phyloP scores from a whole-genome alignment of 2,329 filamentous ascomycete genomes.

The Neopestalotiopsis sp. region DNA sequence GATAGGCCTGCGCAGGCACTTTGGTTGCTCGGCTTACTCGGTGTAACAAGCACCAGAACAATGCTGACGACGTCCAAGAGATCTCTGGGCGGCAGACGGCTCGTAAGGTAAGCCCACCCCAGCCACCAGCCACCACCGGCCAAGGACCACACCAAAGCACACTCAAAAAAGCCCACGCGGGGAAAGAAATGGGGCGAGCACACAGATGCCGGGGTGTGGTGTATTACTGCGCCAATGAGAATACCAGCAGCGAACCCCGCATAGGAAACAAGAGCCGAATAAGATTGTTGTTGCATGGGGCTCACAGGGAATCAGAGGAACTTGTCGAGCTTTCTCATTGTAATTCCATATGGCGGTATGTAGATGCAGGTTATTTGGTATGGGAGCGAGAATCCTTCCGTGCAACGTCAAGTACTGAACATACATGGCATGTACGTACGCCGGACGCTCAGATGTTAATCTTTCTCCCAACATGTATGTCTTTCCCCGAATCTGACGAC shows the following conservation, averaged over 20 bases:
- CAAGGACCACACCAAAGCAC: background rate
- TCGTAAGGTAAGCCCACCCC: background rate
- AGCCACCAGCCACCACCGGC: background rate
- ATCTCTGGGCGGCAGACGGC: background rate
- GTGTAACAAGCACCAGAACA: background rate
- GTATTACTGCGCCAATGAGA: conserved; percentile 15
- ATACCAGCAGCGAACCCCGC: conserved; percentile 10
- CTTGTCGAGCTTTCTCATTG: background rate
- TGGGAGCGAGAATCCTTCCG: background rate
- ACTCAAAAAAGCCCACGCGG: background rate
- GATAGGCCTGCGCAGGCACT: background rate
- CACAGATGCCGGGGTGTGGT: background rate
- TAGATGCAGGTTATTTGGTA: background rate
- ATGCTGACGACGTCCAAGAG: background rate
- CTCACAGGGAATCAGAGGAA: background rate
- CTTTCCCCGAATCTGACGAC: conserved; percentile 15
- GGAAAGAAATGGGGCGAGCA: conserved; percentile 8
- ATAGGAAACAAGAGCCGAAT: background rate
- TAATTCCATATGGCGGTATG: background rate
- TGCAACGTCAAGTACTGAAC: background rate
- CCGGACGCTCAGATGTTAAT: background rate
- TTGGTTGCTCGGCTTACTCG: background rate
- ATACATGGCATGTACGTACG: background rate
- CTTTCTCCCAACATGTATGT: background rate
- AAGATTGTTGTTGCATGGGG: conserved; percentile 4